Evolutionary conservation across 2,329 filamentous ascomycete genomes (phyloP).

Genomic region (Aspergillus hiratsukae): DNA sequence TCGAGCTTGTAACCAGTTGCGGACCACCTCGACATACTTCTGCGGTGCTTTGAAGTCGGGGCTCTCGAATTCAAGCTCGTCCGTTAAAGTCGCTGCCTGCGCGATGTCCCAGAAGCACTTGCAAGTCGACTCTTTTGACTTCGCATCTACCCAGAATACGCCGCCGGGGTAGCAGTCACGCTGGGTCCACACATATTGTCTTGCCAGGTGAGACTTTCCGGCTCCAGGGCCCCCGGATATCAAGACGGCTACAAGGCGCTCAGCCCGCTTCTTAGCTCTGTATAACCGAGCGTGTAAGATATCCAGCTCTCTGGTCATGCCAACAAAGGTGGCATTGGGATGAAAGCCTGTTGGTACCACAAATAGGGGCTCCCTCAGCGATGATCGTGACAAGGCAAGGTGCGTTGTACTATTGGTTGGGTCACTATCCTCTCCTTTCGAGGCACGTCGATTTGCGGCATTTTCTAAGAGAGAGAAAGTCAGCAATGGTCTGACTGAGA

Average conservation of each 20-base stretch:
- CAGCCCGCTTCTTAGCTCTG: constrained; percentile 52
- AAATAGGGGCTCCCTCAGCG: constrained; percentile 31
- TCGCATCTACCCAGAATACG: constrained; percentile 66
- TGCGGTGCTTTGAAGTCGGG: constrained; percentile 36
- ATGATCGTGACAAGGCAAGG: constrained; percentile 18
- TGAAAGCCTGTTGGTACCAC: constrained; percentile 55
- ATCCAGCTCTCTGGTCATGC: constrained; percentile 55
- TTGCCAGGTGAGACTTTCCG: constrained; percentile 65
- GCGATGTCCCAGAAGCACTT: constrained; percentile 65
- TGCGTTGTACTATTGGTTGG: constrained; percentile 19
- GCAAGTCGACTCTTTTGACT: constrained; percentile 54
- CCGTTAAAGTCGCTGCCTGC: constrained; percentile 50
- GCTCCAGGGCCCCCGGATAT: constrained; percentile 62
- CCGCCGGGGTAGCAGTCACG: constrained; percentile 59
- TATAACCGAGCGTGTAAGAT: constrained; percentile 57
- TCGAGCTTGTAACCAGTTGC: constrained; percentile 57
- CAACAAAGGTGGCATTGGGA: constrained; percentile 60
- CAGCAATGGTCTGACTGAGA: constrained; percentile 29
- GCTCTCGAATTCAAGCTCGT: constrained; percentile 38
- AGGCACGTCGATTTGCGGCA: constrained; percentile 16
- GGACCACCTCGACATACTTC: constrained; percentile 55
- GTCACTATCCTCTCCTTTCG: constrained; percentile 17
- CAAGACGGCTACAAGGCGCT: constrained; percentile 60
- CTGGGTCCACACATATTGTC: constrained; percentile 62
- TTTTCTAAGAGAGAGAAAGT: constrained; percentile 33